These are phyloP conservation scores for Irpex sp. DNA, from an alignment of 1,284 basidiomycete genomes.

Conservation along the genomic window DNA sequence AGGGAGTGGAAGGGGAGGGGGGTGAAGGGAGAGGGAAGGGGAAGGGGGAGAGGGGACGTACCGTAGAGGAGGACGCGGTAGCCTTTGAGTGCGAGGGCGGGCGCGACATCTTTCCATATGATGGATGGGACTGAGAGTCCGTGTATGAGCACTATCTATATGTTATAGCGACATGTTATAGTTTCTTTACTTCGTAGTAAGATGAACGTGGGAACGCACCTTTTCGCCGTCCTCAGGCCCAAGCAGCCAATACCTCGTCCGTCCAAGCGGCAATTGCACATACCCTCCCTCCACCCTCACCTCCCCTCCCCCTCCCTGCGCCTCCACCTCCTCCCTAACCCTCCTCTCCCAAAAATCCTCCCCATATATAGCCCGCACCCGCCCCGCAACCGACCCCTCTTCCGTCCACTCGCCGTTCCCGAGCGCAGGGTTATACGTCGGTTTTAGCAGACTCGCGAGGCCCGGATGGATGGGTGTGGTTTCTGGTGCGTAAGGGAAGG, in stretches of 20 bases:
- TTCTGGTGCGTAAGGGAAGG: conserved; percentile 44
- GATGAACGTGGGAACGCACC: conserved; percentile 35
- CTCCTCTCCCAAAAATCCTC: conserved; percentile 57
- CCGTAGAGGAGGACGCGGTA: conserved; percentile 75
- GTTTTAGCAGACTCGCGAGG: conserved; percentile 36
- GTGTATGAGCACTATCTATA: conserved; percentile 70
- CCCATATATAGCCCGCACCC: conserved; percentile 55
- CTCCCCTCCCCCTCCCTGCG: neutral
- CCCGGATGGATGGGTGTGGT: conserved; percentile 54
- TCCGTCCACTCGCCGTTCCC: neutral
- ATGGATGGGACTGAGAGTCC: conserved; percentile 75
- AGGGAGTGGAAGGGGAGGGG: too few relatives aligned
- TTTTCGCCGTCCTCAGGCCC: conserved; percentile 68
- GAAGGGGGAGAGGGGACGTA: conserved; percentile 23
- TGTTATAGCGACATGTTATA: neutral
- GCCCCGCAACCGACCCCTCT: neutral
- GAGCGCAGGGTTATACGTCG: too few relatives aligned
- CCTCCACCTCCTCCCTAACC: neutral
- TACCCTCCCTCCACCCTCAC: conserved; percentile 45
- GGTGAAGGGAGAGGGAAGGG: neutral
- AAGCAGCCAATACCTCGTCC: conserved; percentile 68
- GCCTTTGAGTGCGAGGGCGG: conserved; percentile 56
- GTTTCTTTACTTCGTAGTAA: neutral
- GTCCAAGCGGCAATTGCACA: conserved; percentile 57
- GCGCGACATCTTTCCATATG: conserved; percentile 71